Evolutionary conservation across 2,329 filamentous ascomycete genomes (phyloP).

Genomic region (Aspergillus candidus): DNA sequence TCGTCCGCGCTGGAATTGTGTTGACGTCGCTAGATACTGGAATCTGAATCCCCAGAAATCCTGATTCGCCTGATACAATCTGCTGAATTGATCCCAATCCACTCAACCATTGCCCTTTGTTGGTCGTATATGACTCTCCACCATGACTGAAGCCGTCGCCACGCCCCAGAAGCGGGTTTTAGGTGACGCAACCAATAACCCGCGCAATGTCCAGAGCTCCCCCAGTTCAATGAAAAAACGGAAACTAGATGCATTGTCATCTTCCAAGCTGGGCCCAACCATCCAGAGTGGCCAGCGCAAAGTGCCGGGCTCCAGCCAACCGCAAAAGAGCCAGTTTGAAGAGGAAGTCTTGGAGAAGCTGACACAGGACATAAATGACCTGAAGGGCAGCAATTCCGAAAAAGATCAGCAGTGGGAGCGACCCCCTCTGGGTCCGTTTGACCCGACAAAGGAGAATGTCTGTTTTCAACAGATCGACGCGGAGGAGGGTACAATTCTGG

Average conservation of each 20-base stretch:
- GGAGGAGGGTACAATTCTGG: conserved; percentile 77
- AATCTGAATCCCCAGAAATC: too few relatives aligned
- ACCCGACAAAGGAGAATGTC: conserved; percentile 62
- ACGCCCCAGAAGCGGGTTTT: conserved; percentile 66
- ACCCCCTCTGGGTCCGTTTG: conserved; percentile 55
- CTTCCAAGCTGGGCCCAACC: conserved; percentile 52
- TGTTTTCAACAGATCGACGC: conserved; percentile 93
- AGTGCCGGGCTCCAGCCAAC: conserved; percentile 53
- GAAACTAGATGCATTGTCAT: conserved; percentile 58
- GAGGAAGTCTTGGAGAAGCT: conserved; percentile 91
- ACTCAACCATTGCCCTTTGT: too few relatives aligned
- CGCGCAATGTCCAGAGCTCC: conserved; percentile 56
- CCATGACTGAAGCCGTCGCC: conserved; percentile 36
- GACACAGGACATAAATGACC: conserved; percentile 80
- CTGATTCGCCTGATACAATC: too few relatives aligned
- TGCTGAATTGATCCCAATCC: too few relatives aligned
- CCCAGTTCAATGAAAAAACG: conserved; percentile 65
- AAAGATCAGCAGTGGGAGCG: conserved; percentile 89
- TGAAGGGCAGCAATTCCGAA: conserved; percentile 82
- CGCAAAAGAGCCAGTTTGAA: conserved; percentile 87
- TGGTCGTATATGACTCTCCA: conserved; percentile 14
- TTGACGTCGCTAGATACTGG: too few relatives aligned
- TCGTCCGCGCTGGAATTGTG: neutral
- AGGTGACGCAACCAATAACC: conserved; percentile 59
- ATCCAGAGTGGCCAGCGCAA: conserved; percentile 58